Evolutionary conservation across 108 stramenopile genomes (phyloP), one percentile per base, ranked within the genome.

Genomic region (Cyclotella sp.): DNA sequence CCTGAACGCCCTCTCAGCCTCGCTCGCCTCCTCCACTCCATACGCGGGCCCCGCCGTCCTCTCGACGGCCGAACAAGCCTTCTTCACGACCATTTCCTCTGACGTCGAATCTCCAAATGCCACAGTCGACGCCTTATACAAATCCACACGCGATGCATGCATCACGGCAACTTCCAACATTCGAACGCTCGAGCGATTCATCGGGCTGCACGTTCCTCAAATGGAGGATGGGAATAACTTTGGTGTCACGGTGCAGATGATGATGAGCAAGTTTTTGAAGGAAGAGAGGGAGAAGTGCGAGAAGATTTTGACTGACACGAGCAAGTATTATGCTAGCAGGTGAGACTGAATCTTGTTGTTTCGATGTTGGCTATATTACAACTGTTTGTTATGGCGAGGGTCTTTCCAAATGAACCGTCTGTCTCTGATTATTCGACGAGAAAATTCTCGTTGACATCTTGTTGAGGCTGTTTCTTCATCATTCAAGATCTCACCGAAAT

Each of bases 191-290:
- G 77, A 79, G 39, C 34, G 78, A 45, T 82, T 82, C 52, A 77
- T 82, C 62, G 63, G 55, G 22, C 61, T 82, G 77, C 76, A 77
- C 29, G 45, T 77, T 16, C 81, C 81, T 22, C 70, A 82, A 55
- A 78, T 82, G 81, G 81, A 91, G 80, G 91, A 92, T 62, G 91
- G 91, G 41, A 92, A 92, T 87, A 92, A 92, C 78, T 92, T 92
- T 46, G 91, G 91, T 30, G 91, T 92, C 7, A 84, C 82, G 45
- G 86, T 92, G 26, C 91, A 92, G 81, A 66, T 83, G 68, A 89
- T 85, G 63, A 84, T 91, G 63, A 21, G 53, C 59, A 85, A 86
- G 72, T 60, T 82, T 60, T 67, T 87, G 55, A 76, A 77, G 34
- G 85, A 86, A 22, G 61, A 66, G 51, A 70, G 79, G 59, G 86